Conservation (phyloP, 495 filamentous ascomycete species). For the Aspergillus conjunctus region DNA sequence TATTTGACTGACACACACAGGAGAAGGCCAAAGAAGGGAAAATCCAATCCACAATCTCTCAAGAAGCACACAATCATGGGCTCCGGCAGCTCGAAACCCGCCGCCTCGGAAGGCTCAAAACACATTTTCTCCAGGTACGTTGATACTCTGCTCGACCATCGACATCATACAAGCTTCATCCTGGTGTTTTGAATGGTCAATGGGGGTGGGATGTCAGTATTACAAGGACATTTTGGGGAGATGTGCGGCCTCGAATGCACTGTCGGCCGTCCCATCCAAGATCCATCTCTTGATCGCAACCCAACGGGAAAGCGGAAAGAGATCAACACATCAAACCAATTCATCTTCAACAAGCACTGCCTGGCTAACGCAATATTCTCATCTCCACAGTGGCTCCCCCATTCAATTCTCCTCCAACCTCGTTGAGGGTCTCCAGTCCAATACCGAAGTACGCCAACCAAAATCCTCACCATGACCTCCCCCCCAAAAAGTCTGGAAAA, state of each 20-base stretch:
- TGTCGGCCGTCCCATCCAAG: too few species aligned
- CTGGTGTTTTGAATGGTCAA: not conserved
- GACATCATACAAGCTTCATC: not conserved
- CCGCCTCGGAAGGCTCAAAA: constrained; percentile 49
- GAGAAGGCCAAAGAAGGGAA: not conserved
- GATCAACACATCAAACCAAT: not conserved
- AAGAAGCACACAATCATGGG: constrained; percentile 42
- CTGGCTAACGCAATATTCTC: constrained; percentile 7
- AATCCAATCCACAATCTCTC: not conserved
- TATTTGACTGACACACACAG: not conserved
- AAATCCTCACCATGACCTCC: constrained; percentile 8
- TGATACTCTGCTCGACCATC: not conserved
- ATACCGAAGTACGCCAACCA: constrained; percentile 69
- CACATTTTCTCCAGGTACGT: constrained; percentile 57
- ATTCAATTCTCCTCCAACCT: constrained; percentile 85
- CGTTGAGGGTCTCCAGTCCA: constrained; percentile 77
- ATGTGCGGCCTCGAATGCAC: too few species aligned
- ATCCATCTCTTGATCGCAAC: not conserved
- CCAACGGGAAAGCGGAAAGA: not conserved
- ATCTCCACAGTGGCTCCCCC: constrained; percentile 67
- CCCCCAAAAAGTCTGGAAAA: constrained; percentile 4
- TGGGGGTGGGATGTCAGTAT: too few species aligned
- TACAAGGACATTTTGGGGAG: too few species aligned
- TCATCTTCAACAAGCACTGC: not conserved
- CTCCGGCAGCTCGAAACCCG: constrained; percentile 55